Conservation (phyloP, 495 filamentous ascomycete species). For the Hypoxylon fuscum region DNA sequence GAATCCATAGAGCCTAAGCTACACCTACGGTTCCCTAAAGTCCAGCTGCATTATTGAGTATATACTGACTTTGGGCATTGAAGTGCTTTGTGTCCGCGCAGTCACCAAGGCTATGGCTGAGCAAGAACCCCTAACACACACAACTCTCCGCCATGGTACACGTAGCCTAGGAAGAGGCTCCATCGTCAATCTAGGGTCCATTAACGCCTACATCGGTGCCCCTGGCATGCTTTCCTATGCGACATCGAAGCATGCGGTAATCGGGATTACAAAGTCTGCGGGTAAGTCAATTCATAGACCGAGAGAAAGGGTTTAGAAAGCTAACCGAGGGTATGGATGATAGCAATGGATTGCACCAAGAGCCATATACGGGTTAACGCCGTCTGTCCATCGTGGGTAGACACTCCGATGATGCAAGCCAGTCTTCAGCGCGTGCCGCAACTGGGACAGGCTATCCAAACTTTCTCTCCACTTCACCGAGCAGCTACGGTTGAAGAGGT, state of each 20-base stretch:
- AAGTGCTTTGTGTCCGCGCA: constrained; percentile 1
- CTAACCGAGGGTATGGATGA: not conserved
- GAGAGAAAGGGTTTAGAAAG: no score
- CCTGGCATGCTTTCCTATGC: not conserved
- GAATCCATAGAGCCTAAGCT: no score
- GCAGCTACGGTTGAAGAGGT: constrained; percentile 5
- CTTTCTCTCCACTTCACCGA: not conserved
- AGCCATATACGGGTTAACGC: constrained; percentile 13
- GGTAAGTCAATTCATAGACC: constrained; percentile 2
- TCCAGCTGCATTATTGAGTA: no score
- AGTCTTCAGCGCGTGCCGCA: not conserved
- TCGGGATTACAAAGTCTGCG: constrained; percentile 1
- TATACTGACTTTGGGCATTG: no score
- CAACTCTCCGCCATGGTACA: not conserved
- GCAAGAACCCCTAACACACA: not conserved
- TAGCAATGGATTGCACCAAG: constrained; percentile 11
- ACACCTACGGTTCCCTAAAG: no score
- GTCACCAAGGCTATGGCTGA: not conserved
- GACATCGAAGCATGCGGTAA: constrained; percentile 11
- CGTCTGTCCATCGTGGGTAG: constrained; percentile 19
- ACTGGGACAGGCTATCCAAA: not conserved
- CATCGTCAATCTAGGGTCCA: constrained; percentile 7
- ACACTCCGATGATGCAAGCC: constrained; percentile 12
- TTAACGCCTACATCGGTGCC: not conserved
- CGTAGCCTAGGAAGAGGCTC: not conserved